A percentile compares a stretch with the other conserved stretches of the same genome.
These are phyloP conservation scores for Thuja plicata DNA, from an alignment of 83 land plant genomes.

Conservation along the genomic window DNA sequence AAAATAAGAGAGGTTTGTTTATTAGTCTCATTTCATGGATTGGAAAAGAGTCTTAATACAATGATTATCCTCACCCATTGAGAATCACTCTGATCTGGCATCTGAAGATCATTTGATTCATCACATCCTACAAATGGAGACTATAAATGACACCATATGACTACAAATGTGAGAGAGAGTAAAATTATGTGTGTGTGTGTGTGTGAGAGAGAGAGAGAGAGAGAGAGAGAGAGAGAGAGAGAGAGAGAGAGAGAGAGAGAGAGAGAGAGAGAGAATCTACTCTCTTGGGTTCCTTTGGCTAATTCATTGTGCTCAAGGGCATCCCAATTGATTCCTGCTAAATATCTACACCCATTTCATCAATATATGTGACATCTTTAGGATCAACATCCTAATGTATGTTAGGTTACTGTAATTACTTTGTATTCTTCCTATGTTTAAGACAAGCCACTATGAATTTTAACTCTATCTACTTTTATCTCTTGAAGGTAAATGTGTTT, in stretches of 20 bases:
- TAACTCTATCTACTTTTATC: background rate
- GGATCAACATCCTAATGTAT: background rate
- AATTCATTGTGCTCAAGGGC: background rate
- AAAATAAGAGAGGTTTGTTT: background rate
- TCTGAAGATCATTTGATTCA: background rate
- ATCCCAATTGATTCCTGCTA: background rate
- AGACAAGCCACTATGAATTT: background rate
- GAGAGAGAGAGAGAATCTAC: background rate
- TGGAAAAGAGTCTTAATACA: background rate
- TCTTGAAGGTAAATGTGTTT: background rate
- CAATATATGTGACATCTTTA: background rate
- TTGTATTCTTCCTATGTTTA: background rate
- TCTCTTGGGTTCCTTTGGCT: background rate
- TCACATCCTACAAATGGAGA: background rate
- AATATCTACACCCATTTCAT: background rate
- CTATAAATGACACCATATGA: background rate
- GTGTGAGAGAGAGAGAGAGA: no score
- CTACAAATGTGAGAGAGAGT: no score
- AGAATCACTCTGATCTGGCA: background rate
- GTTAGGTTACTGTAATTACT: background rate
- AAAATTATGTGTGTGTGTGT: no score
- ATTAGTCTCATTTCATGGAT: background rate
- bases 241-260: no score
- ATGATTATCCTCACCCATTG: background rate
- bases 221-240: no score